Percentiles rank a stretch among this genome's conserved stretches.
These are phyloP conservation scores for Vinca minor DNA, from an alignment of 257 asterid species.

Conservation along the genomic window DNA sequence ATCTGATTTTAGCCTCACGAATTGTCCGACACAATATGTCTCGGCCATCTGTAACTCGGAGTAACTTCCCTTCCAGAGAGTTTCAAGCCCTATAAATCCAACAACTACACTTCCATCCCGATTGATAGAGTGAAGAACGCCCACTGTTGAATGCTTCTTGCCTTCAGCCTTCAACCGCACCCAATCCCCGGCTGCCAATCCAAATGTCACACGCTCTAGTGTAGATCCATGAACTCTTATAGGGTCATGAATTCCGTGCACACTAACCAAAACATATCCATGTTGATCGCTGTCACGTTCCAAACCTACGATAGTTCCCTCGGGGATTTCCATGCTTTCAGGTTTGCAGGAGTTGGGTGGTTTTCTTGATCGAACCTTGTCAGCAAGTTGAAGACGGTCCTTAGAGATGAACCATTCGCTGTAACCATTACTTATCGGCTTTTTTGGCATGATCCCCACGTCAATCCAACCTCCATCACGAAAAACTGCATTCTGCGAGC, in stretches of 20 bases:
- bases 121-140: conserved; percentile 54
- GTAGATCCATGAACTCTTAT: conserved; percentile 49
- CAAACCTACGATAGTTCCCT: conserved; percentile 66
- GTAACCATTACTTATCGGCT: conserved; percentile 41
- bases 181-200: conserved; percentile 84
- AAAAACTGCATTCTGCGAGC: conserved; percentile 47
- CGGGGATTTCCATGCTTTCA: conserved; percentile 60
- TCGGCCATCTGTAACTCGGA: conserved; percentile 78
- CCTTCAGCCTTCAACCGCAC: conserved; percentile 52
- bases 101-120: conserved; percentile 61
- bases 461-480: conserved; percentile 49
- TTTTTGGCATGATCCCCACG: conserved; percentile 35
- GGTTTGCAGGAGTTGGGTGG: conserved; percentile 51
- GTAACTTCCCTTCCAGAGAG: conserved; percentile 58
- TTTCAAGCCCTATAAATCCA: conserved; percentile 65
- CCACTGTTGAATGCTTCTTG: conserved; percentile 59
- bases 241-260: conserved; percentile 69
- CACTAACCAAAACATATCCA: conserved; percentile 66
- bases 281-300: conserved; percentile 55
- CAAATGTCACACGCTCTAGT: conserved; percentile 66
- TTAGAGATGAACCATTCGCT: conserved; percentile 76
- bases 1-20: conserved; percentile 51
- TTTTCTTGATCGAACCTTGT: conserved; percentile 73
- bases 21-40: conserved; percentile 55
- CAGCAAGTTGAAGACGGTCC: conserved; percentile 71